Conservation (phyloP, 1,139 yeast species). For the Yamadazyma dendronema region DNA sequence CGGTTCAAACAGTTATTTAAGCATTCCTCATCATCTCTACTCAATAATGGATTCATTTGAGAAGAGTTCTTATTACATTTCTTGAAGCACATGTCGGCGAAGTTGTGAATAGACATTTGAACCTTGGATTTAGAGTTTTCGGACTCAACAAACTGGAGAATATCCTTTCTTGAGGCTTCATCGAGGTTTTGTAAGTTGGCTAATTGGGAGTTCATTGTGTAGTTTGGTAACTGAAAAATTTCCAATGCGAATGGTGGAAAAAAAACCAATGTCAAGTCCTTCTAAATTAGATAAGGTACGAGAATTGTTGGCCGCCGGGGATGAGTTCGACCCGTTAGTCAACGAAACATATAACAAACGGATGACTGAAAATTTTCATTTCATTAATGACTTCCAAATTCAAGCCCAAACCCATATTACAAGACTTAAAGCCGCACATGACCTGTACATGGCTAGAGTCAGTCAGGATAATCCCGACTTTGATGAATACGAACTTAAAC, state of each 20-base stretch:
- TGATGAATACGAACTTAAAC: constrained; percentile 13
- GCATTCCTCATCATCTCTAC: constrained; percentile 65
- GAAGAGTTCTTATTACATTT: constrained; percentile 70
- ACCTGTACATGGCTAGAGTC: not conserved
- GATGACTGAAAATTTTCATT: constrained; percentile 27
- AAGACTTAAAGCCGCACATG: constrained; percentile 6
- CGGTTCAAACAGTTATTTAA: constrained; percentile 79
- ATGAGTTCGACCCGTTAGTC: constrained; percentile 6
- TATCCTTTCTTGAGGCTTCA: constrained; percentile 69
- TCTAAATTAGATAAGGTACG: constrained; percentile 5
- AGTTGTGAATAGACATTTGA: constrained; percentile 79
- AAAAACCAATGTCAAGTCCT: too few species aligned
- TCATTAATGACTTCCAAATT: constrained; percentile 23
- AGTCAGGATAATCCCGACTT: constrained; percentile 1
- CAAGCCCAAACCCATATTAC: constrained; percentile 32
- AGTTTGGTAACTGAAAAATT: constrained; percentile 1
- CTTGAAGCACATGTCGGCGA: constrained; percentile 88
- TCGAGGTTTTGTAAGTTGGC: constrained; percentile 55
- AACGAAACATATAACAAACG: constrained; percentile 25
- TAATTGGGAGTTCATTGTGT: constrained; percentile 7
- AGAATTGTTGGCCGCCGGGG: constrained; percentile 2
- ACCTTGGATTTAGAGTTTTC: constrained; percentile 89
- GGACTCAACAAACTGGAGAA: constrained; percentile 70
- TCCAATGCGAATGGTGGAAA: constrained; percentile 1
- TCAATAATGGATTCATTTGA: constrained; percentile 47